Evolutionary conservation across 306 rosid genomes (phyloP).

Genomic region (Cyamopsis tetragonoloba): DNA sequence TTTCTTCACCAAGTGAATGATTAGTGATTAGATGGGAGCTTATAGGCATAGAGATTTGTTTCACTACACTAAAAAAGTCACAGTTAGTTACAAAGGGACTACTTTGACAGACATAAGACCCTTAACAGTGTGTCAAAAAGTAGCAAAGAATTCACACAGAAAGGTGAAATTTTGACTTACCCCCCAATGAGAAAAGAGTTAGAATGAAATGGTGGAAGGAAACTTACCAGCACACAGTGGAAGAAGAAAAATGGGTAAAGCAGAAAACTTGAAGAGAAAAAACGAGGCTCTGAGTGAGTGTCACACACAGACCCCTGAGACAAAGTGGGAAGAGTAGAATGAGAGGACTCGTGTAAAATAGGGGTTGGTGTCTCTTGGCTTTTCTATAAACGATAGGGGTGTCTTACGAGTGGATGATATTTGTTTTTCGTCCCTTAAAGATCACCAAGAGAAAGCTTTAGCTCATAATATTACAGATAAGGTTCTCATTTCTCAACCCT

Average conservation of each 20-base stretch:
- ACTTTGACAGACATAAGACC: background rate
- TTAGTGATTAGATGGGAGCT: too few species aligned
- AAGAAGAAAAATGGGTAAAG: conserved; percentile 32
- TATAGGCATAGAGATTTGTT: too few species aligned
- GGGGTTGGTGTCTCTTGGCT: conserved; percentile 54
- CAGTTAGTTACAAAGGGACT: background rate
- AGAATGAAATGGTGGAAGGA: background rate
- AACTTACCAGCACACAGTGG: conserved; percentile 42
- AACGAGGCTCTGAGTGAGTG: conserved; percentile 11
- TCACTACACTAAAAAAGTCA: background rate
- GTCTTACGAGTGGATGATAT: conserved; percentile 68
- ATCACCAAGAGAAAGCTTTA: conserved; percentile 48
- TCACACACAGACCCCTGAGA: conserved; percentile 18
- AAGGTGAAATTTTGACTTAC: background rate
- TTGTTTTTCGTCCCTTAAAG: conserved; percentile 46
- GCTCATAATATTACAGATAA: conserved; percentile 32
- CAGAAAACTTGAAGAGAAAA: conserved; percentile 25
- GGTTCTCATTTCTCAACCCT: conserved; percentile 4
- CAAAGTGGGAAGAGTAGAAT: conserved; percentile 2
- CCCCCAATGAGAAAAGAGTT: background rate
- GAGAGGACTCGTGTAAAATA: conserved; percentile 29
- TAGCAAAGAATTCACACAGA: background rate
- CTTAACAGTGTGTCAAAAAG: background rate
- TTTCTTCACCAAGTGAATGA: background rate
- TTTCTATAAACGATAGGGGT: conserved; percentile 81